phyloP scores from a whole-genome alignment of 2,329 filamentous ascomycete genomes.

The Lachnellula suecica region DNA sequence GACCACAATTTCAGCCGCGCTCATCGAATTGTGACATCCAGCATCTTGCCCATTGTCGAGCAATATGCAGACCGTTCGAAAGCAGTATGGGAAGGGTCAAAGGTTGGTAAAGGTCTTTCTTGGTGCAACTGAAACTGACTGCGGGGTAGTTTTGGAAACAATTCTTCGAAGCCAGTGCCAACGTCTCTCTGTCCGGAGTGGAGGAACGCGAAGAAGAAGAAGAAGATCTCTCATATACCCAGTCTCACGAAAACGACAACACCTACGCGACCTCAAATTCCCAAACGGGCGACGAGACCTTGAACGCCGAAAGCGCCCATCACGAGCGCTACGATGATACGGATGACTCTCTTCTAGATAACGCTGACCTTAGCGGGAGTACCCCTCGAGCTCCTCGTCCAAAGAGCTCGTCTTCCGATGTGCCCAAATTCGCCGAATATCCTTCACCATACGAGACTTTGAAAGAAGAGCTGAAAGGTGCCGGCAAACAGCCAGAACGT shows the following conservation, averaged over 20 bases:
- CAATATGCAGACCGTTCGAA: constrained; percentile 93
- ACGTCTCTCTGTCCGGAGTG: constrained; percentile 93
- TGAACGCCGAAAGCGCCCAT: constrained; percentile 27
- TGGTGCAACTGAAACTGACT: constrained; percentile 12
- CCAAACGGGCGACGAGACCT: constrained; percentile 35
- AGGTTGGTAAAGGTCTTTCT: constrained; percentile 51
- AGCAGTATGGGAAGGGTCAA: constrained; percentile 94
- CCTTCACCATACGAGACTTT: constrained; percentile 76
- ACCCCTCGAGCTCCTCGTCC: constrained; percentile 61
- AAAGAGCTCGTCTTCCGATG: constrained; percentile 41
- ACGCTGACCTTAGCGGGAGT: constrained; percentile 61
- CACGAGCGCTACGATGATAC: constrained; percentile 31
- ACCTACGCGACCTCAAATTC: constrained; percentile 40
- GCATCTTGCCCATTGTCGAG: constrained; percentile 89
- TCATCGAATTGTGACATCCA: constrained; percentile 92
- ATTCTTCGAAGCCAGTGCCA: constrained; percentile 98
- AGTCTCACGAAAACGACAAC: constrained; percentile 32
- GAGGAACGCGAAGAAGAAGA: constrained; percentile 73
- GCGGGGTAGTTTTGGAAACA: constrained; percentile 90
- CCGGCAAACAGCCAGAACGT: constrained; percentile 37
- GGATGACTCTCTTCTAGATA: constrained; percentile 70
- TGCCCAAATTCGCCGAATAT: constrained; percentile 60
- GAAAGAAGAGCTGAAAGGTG: constrained; percentile 60
- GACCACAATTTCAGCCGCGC: constrained; percentile 97
- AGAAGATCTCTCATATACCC: constrained; percentile 40